These are phyloP conservation scores for Cordyceps cicadae DNA, from an alignment of 2,329 filamentous ascomycete genomes.

Conservation along the genomic window DNA sequence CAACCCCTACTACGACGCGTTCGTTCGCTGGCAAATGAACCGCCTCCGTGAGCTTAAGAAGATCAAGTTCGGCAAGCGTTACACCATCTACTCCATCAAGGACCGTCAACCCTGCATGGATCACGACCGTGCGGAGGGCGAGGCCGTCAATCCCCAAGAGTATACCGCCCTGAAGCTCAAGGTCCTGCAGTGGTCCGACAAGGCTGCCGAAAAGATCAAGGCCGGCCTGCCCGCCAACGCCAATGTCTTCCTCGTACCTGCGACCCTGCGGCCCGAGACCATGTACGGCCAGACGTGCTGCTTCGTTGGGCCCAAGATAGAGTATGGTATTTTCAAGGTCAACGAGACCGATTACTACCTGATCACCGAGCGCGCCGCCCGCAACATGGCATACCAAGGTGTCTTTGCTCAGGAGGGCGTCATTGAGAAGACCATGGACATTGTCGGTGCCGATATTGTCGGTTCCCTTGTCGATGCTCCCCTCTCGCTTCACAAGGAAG, in stretches of 20 bases:
- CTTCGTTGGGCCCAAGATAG: conserved; percentile 85
- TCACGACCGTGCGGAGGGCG: conserved; percentile 38
- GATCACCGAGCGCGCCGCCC: conserved; percentile 73
- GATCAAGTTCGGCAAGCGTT: conserved; percentile 87
- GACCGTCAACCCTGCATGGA: conserved; percentile 40
- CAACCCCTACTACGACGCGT: conserved; percentile 94
- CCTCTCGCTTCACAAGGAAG: conserved; percentile 73
- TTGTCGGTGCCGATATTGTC: conserved; percentile 71
- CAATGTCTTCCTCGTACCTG: conserved; percentile 82
- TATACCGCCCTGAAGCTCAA: conserved; percentile 90
- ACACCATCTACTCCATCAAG: conserved; percentile 69
- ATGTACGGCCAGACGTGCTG: conserved; percentile 98
- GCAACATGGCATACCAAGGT: conserved; percentile 95
- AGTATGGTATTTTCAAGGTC: conserved; percentile 80
- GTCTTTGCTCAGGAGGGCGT: conserved; percentile 71
- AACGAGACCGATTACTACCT: conserved; percentile 74
- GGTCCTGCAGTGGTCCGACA: conserved; percentile 79
- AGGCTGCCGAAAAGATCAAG: conserved; percentile 61
- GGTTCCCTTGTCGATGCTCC: conserved; percentile 87
- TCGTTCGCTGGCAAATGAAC: conserved; percentile 96
- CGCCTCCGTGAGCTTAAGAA: conserved; percentile 81
- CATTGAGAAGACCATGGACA: conserved; percentile 64
- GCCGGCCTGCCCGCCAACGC: conserved; percentile 71
- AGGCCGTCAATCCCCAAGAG: conserved; percentile 65
- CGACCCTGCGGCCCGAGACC: conserved; percentile 88